phyloP scores from a whole-genome alignment of 306 rosid genomes.

The Canavalia gladiata region DNA sequence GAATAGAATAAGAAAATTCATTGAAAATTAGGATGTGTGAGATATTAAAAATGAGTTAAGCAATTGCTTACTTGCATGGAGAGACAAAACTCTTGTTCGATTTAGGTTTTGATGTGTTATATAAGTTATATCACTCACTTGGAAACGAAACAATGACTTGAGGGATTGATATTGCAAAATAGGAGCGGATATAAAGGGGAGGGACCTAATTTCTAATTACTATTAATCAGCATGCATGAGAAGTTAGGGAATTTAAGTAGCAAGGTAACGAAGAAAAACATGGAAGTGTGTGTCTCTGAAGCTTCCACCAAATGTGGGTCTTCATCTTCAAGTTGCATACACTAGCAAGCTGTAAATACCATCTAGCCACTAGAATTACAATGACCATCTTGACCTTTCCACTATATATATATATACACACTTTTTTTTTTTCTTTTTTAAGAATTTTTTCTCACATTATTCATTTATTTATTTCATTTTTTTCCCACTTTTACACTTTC shows the following conservation, averaged over 20 bases:
- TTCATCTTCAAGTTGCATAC: slow-evolving; percentile 66
- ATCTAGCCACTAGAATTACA: slow-evolving; percentile 14
- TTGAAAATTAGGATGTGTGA: slow-evolving; percentile 7
- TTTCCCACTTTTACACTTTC: too few species aligned
- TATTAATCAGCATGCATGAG: slow-evolving; percentile 65
- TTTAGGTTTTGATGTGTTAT: slow-evolving; percentile 54
- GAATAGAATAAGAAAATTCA: slow-evolving; percentile 30
- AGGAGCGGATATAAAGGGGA: slow-evolving; percentile 24
- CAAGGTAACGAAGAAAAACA: slow-evolving; percentile 45
- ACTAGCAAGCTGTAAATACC: slow-evolving; percentile 51
- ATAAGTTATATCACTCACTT: slow-evolving; percentile 41
- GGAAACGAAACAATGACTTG: slow-evolving; percentile 55
- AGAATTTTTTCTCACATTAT: too few species aligned
- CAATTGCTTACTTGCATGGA: slow-evolving; percentile 64
- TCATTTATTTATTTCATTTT: too few species aligned
- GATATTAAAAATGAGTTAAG: slow-evolving; percentile 32
- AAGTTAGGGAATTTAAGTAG: slow-evolving; percentile 63
- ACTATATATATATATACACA: too few species aligned
- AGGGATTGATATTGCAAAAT: slow-evolving; percentile 48
- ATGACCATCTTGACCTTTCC: slow-evolving; percentile 41
- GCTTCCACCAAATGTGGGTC: slow-evolving; percentile 86
- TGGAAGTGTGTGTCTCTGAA: slow-evolving; percentile 66
- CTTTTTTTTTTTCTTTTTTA: too few species aligned
- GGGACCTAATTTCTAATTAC: slow-evolving; percentile 31
- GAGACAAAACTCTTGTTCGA: slow-evolving; percentile 51